phyloP scores from a whole-genome alignment of 2,329 filamentous ascomycete species.

The Phialophora macrospora region DNA sequence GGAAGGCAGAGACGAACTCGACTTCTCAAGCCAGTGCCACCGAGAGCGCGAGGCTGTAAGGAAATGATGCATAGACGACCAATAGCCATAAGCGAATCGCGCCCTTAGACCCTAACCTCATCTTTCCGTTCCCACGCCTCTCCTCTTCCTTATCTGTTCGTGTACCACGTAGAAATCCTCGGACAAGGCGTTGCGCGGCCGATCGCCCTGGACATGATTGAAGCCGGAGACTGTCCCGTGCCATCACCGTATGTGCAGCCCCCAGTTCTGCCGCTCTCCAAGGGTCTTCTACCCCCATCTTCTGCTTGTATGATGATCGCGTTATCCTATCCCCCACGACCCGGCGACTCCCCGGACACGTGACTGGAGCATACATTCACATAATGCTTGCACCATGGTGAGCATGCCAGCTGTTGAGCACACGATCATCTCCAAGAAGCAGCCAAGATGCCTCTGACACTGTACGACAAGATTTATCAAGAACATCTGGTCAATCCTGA shows the following conservation, averaged over 20 bases:
- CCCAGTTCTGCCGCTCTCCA: not conserved
- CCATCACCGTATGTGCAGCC: not conserved
- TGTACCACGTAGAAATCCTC: not conserved
- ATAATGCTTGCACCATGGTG: constrained; percentile 1
- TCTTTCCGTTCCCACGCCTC: not conserved
- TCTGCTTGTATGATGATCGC: not conserved
- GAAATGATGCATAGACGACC: constrained; percentile 8
- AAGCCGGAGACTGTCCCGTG: not conserved
- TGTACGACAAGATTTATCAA: constrained; percentile 25
- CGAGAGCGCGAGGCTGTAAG: constrained; percentile 17
- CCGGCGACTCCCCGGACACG: constrained; percentile 19
- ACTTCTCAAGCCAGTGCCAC: constrained; percentile 7
- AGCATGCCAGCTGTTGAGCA: constrained; percentile 3
- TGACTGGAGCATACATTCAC: constrained; percentile 10
- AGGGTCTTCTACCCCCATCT: not conserved
- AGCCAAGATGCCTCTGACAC: constrained; percentile 18
- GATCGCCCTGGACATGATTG: not conserved
- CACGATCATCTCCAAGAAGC: constrained; percentile 14
- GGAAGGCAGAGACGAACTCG: constrained; percentile 1
- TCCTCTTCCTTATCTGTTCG: not conserved
- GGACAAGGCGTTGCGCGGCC: not conserved
- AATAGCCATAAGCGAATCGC: not conserved
- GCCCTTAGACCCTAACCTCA: not conserved
- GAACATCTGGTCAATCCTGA: constrained; percentile 24
- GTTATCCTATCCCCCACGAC: constrained; percentile 9